Base-by-base conservation (phyloP, 2,329 filamentous ascomycete genomes). In the Thermoascus crustaceus region DNA sequence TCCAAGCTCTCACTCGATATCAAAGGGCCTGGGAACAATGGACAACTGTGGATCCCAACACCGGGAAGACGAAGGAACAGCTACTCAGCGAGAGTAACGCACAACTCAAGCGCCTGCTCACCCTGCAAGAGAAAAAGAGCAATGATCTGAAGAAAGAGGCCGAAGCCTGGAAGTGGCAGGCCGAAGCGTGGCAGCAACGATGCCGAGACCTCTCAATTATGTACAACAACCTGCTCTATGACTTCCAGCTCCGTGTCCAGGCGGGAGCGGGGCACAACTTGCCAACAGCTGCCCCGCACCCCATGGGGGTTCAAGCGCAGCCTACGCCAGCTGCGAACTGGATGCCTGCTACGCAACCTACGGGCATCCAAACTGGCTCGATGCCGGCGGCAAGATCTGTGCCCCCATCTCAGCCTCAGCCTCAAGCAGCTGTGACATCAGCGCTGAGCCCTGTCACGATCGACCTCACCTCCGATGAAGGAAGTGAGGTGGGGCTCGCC, bases 121-220 rank as follows among this genome's bases (percentile, higher is more conserved):
- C 22, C 7, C 26, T 40, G 31, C 10, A 26, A 47, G 37, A 40
- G 40, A 44, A 38, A 24, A 47, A 47, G 29, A 41, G 42, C 24
- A 47, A 49, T 22, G 41, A 48, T 30, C 49, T 49, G 38, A 54
- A 47, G 42, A 34, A 48, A 31, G 54, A 56, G 32, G 44, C 46
- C 16, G 43, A 44, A 24, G 44, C 45, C 11, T 56, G 50, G 58
- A 52, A 43, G 11, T n/a, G 10, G 31, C 18, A 25, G 16, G 16
- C 14, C 14, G 18, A 25, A 34, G 27, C 18, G 44, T 33, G 34
- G 40, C 49, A 23, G 30, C 25, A 35, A 6, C 7, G 16, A 26
- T 44, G 29, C 22, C 8, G 42, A 23, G 23, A 49, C 10, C 25
- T 59, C 7, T 47, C 51, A 6, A 34, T 25, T 4, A 27, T 44